Evolutionary conservation across 2,329 filamentous ascomycete genomes (phyloP), one percentile per base, ranked within the genome.

Genomic region (Emmonsiellopsis sp.): DNA sequence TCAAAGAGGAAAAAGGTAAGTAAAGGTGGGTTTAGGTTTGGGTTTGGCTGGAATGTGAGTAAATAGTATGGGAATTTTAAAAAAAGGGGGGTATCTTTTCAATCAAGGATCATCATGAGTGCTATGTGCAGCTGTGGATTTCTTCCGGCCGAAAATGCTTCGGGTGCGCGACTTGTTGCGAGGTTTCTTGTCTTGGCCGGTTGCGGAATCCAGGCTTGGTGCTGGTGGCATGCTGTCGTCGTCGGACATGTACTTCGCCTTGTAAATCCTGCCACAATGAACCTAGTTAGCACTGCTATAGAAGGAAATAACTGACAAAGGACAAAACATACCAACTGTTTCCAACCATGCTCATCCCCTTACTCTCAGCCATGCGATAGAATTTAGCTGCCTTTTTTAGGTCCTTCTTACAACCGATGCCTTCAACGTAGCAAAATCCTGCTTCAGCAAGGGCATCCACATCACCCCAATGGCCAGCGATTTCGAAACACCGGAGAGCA

Each of bases 291-390:
- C 11, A 9, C 11, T 9, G 16, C 35, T 10, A n/a, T 2, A 16
- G 49, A 43, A 38, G 11, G 37, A 40, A 48, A 9, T 42, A 56
- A 35, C 30, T 15, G 7, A 31, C 9, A 41, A 10, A 53, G 31
- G 32, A 47, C 3, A 30, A 49, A 54, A 80, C 88, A 67, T 78
- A 95, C 92, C 93, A 98, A 76, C 90, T 96, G 69, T 97, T 97
- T 53, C 93, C 93, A 54, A 95, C 86, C 90, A 97, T 97, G 70
- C 84, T 95, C 78, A 96, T 91, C 6, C 93, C 93, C 72, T 93
- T 93, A 26, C 86, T 84, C 68, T 95, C 93, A 5, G 93, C 93
- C 75, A 85, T 79, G 20, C 93, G 85, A 69, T 97, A 97, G 64
- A 93, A 89, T 57, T 83, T 87, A 55, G 93, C 92, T 49, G 89